Conservation (phyloP, 495 filamentous ascomycete species). For the Penicillium canariense region DNA sequence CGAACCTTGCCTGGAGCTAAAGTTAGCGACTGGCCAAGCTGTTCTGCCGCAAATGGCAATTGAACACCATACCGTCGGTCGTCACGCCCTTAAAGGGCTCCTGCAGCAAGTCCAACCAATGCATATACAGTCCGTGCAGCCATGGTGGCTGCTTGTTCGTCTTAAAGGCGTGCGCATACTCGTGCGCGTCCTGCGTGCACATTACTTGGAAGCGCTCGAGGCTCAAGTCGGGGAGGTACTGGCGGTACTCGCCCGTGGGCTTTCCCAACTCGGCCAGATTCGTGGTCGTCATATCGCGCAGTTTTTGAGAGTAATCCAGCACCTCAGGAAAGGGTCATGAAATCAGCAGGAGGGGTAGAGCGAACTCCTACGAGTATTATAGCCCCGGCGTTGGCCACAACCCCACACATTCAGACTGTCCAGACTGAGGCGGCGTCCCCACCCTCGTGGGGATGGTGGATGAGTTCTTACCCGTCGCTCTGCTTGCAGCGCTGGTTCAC, state of each 20-base stretch:
- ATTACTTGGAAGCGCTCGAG: constrained; percentile 60
- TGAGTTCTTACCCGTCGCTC: constrained; percentile 23
- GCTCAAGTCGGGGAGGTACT: constrained; percentile 60
- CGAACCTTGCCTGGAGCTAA: constrained; percentile 48
- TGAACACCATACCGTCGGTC: constrained; percentile 53
- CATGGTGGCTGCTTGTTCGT: constrained; percentile 60
- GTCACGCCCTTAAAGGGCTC: constrained; percentile 74
- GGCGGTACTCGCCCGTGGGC: constrained; percentile 49
- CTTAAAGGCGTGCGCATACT: constrained; percentile 62
- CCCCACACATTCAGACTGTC: constrained; percentile 20
- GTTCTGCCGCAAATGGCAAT: background rate
- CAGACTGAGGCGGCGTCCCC: constrained; percentile 16
- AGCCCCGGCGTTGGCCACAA: constrained; percentile 3
- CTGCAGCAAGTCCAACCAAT: constrained; percentile 62
- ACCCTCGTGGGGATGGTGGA: constrained; percentile 28
- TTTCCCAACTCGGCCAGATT: constrained; percentile 14
- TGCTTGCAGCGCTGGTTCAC: background rate
- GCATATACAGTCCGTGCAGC: constrained; percentile 63
- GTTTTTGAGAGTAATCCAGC: background rate
- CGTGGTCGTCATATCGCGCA: constrained; percentile 4
- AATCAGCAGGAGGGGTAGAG: background rate
- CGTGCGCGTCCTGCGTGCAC: constrained; percentile 60
- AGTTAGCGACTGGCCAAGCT: constrained; percentile 9
- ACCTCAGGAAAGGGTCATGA: background rate
- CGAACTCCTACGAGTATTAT: constrained; percentile 11